Evolutionary conservation across 2,329 filamentous ascomycete species (phyloP), one percentile per base, ranked within the genome.

Genomic region (Berkeleyomyces basicola): DNA sequence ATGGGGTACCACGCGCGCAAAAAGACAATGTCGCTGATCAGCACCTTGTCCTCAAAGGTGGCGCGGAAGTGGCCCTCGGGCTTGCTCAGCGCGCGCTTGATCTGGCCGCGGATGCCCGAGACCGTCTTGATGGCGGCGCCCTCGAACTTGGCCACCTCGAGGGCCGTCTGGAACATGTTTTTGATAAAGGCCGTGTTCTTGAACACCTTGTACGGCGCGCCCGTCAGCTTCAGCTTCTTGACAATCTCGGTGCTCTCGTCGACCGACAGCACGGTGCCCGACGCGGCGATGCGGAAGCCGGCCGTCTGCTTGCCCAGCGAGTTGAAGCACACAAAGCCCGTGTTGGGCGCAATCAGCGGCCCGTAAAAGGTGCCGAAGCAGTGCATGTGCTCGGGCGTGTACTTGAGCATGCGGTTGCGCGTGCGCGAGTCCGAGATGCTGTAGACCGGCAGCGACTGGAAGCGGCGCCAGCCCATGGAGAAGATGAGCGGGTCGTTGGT

Each of bases 101-200:
- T 96, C 74, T 99, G 93, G 66, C 93, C 93, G 49, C 93, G 83
- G 65, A 99, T 85, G 61, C 95, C 95, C 0, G 91, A 96, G 33
- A 99, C 95, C 0, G 95, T 99, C 71, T 91, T 90, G 75, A 99
- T 92, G 63, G 88, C 85, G 7, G 93, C 93, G 64, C 93, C 93
- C 76, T 99, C 93, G 70, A 99, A 99, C 72, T 97, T 99, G 70
- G 93, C 92, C 67, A 99, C 93, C 72, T 99, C 93, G 49, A 99
- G 84, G 0, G 90, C 81, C 0, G 87, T 86, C 71, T 83, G 90
- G 79, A 99, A 99, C 93, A 99, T 99, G 75, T 95, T 90, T 74
- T 93, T 95, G 76, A 99, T 90, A 72, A 99, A 99, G 46, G 93
- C 91, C 0, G 93, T 99, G 77, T 99, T 99, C 75, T 96, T 96